Base-by-base conservation (phyloP, 2,329 filamentous ascomycete genomes). In the Sclerotinia spermophila region DNA sequence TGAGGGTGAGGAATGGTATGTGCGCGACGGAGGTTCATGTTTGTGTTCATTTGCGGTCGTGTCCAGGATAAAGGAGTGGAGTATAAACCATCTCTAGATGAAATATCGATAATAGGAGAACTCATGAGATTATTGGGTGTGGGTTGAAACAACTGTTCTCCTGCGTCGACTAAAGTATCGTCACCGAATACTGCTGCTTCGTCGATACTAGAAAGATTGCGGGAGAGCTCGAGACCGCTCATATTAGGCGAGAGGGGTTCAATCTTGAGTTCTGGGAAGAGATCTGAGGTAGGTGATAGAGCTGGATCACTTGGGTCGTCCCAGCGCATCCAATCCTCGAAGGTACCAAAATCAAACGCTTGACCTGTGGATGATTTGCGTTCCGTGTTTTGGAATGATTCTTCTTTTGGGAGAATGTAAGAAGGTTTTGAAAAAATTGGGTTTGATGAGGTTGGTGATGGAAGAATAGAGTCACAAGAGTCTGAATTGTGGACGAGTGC, bases 281-380 rank as follows among this genome's bases (percentile, higher is more conserved):
- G 75, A 45, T 76, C 73, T 7, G 74, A 74, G 5, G 73, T 73
- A 33, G 76, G 76, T n/a, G 77, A 77, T 17, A 76, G 69, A 21
- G 75, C 74, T 35, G 74, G 72, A 68, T 76, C 76, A 30, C 51
- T 72, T 51, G 75, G 73, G 40, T 78, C 76, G 75, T 79, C 77
- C 77, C 77, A 79, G 53, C 73, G 73, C 74, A 78, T 77, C 76
- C 76, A 78, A 68, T 77, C 76, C 48, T 78, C 77, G 30, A 76
- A 78, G 7, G 76, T 74, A 21, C 75, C 75, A 42, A 76, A 76
- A 72, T 77, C 72, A 56, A 75, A 74, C 15, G 72, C 71, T 69
- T 75, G 70, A 27, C 76, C 73, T 15, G 68, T 66, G 30, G 68
- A 69, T 55, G 74, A 65, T 65, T 76, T 77, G 33, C 73, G 65